Conservation (phyloP, 768 basidiomycete genomes). For the Lactarius sp. region DNA sequence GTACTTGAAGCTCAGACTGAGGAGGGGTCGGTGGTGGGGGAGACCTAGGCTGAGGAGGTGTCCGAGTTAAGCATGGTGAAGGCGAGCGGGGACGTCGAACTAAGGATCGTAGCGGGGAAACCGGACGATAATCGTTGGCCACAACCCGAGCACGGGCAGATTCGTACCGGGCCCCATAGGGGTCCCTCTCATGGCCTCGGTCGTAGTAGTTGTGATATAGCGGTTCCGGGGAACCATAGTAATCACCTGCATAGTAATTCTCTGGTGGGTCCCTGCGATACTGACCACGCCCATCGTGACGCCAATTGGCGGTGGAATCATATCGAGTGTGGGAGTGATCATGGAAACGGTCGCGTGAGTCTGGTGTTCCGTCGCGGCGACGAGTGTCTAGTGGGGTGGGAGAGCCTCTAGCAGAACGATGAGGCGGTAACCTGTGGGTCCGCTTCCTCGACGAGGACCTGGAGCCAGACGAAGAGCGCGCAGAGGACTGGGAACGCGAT, state of each 20-base stretch:
- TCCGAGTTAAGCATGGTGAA: conserved; percentile 24
- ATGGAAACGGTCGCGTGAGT: conserved; percentile 14
- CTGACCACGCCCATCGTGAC: conserved; percentile 16
- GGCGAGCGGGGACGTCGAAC: conserved; percentile 22
- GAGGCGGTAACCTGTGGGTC: conserved; percentile 21
- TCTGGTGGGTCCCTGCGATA: conserved; percentile 15
- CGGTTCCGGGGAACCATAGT: conserved; percentile 16
- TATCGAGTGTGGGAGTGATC: conserved; percentile 5
- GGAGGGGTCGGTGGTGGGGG: conserved; percentile 28
- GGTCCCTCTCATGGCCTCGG: conserved; percentile 20
- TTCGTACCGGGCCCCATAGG: conserved; percentile 16
- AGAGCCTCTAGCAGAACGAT: conserved; percentile 17
- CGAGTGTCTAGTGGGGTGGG: conserved; percentile 12
- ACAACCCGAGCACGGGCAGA: conserved; percentile 5
- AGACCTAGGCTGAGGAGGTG: conserved; percentile 24
- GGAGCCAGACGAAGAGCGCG: conserved; percentile 22
- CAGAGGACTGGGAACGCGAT: conserved; percentile 17
- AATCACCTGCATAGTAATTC: conserved; percentile 10
- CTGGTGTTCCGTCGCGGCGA: conserved; percentile 16
- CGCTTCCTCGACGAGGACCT: conserved; percentile 21
- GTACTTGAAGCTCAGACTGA: conserved; percentile 25
- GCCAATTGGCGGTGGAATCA: conserved; percentile 16
- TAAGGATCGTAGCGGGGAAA: conserved; percentile 26
- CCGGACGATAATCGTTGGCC: conserved; percentile 25
- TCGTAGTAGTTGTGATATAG: conserved; percentile 14